phyloP scores from a whole-genome alignment of 192 early-diverging fungal genomes.

The Dimargaris cristalligena region DNA sequence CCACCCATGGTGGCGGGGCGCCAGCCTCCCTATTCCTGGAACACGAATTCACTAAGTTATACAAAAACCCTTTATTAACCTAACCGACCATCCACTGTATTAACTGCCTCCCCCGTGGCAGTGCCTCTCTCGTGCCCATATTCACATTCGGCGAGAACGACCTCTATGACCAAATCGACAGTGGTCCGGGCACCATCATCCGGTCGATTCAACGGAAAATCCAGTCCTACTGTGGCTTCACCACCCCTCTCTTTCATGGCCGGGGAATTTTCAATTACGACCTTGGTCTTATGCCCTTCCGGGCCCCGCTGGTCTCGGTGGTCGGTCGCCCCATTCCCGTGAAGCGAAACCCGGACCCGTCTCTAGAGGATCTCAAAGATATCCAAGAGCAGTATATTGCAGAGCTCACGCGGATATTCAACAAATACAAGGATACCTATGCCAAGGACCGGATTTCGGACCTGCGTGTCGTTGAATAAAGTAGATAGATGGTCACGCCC shows the following conservation, averaged over 20 bases:
- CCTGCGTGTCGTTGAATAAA: constrained; percentile 9
- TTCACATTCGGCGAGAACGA: constrained; percentile 93
- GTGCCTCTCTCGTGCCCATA: constrained; percentile 66
- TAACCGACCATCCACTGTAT: too few species aligned
- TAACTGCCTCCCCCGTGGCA: neutral
- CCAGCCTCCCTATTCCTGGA: too few species aligned
- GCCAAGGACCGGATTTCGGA: constrained; percentile 12
- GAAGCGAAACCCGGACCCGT: constrained; percentile 15
- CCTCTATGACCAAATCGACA: constrained; percentile 62
- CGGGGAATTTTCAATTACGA: constrained; percentile 77
- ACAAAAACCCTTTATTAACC: too few species aligned
- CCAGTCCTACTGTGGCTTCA: constrained; percentile 52
- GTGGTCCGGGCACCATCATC: constrained; percentile 42
- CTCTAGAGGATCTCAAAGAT: constrained; percentile 18
- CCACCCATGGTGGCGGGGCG: too few species aligned
- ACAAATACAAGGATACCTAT: constrained; percentile 24
- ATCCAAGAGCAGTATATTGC: constrained; percentile 20
- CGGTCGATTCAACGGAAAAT: constrained; percentile 54
- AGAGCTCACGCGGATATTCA: constrained; percentile 20
- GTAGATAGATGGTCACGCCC: too few species aligned
- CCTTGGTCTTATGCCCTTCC: constrained; percentile 30
- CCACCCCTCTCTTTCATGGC: constrained; percentile 64
- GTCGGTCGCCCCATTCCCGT: constrained; percentile 23
- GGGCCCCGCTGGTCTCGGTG: constrained; percentile 21
- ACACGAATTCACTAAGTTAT: too few species aligned